Percentiles rank a stretch among this genome's conserved stretches.
Conservation (phyloP, 2,329 filamentous ascomycete species). For the Exophiala sp. region DNA sequence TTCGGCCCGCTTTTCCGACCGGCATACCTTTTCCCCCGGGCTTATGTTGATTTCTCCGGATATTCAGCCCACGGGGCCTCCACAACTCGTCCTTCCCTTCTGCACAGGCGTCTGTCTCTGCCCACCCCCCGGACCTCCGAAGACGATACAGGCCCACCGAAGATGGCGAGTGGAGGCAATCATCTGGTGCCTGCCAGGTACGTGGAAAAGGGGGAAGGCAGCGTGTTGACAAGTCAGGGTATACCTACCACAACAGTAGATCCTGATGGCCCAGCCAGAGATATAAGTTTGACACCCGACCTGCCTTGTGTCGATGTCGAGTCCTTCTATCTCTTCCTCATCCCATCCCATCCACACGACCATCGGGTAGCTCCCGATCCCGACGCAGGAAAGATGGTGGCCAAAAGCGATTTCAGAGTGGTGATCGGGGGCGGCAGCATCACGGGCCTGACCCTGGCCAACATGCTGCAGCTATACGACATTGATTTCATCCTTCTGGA, state of each 20-base stretch:
- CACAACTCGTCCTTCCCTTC: too few relatives aligned
- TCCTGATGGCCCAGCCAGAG: background rate
- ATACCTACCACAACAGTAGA: too few relatives aligned
- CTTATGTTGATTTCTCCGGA: background rate
- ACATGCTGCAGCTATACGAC: slow-evolving; percentile 19
- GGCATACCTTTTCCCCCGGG: background rate
- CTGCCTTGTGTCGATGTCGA: too few relatives aligned
- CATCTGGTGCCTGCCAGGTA: too few relatives aligned
- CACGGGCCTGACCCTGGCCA: slow-evolving; percentile 23
- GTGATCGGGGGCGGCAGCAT: slow-evolving; percentile 12
- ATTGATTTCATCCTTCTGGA: slow-evolving; percentile 29
- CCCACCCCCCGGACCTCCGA: too few relatives aligned
- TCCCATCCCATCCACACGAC: too few relatives aligned
- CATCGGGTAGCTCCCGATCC: too few relatives aligned
- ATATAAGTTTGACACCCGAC: background rate
- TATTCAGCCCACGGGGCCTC: background rate
- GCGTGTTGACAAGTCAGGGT: background rate
- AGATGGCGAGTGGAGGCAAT: too few relatives aligned
- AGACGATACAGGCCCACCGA: too few relatives aligned
- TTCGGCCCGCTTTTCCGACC: background rate
- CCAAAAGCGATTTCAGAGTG: slow-evolving; percentile 9
- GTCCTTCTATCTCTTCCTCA: too few relatives aligned
- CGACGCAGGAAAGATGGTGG: background rate
- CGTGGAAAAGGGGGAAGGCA: background rate
- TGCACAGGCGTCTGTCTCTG: too few relatives aligned